Conservation (phyloP, 2,329 filamentous ascomycete genomes). For the Didymella pinodella region DNA sequence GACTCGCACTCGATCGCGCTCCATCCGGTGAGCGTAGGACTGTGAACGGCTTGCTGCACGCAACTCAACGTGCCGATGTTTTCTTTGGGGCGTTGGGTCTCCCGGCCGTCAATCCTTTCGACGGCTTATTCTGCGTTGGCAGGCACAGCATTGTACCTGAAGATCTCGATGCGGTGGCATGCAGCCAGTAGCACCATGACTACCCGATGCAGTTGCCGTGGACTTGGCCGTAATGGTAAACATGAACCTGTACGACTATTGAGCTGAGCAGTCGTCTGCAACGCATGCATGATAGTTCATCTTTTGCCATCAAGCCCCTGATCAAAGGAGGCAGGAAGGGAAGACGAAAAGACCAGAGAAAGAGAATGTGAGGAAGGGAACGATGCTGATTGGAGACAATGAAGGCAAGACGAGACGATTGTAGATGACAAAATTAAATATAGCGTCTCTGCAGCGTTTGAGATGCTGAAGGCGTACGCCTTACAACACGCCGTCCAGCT, state of each 20-base stretch:
- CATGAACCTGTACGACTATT: constrained; percentile 7
- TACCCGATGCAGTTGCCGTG: constrained; percentile 11
- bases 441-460: neutral
- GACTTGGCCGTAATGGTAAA: neutral
- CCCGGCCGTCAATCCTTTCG: constrained; percentile 4
- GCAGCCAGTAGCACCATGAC: constrained; percentile 13
- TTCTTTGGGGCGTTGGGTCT: constrained; percentile 6
- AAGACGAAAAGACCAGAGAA: neutral
- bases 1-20: neutral
- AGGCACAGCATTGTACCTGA: constrained; percentile 20
- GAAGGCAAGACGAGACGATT: neutral
- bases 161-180: constrained; percentile 18
- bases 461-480: constrained; percentile 5
- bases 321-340: neutral
- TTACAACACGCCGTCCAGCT: constrained; percentile 14
- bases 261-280: neutral
- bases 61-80: constrained; percentile 8
- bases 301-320: neutral
- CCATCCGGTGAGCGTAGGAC: constrained; percentile 1
- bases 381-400: neutral
- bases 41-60: constrained; percentile 6
- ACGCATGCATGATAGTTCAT: neutral
- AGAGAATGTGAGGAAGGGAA: neutral
- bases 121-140: constrained; percentile 9
- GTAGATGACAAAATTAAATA: neutral